A percentile compares a stretch with the other conserved stretches of the same genome.
Evolutionary conservation across 805 yeast genomes (phyloP).

Genomic region (Candida pini): DNA sequence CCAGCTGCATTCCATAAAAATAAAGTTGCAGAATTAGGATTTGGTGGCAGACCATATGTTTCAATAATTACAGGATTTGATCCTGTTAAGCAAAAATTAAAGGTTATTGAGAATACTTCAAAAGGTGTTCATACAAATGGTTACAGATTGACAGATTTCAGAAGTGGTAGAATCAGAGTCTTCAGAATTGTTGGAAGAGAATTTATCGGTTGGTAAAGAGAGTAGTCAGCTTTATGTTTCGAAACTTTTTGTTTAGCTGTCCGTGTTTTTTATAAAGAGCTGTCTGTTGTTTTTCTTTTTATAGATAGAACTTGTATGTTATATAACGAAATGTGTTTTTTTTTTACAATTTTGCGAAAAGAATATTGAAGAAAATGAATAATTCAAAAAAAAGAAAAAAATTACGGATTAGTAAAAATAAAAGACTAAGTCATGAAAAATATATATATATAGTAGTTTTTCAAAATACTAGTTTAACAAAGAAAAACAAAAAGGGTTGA

Average conservation of each 20-base stretch:
- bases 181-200: slow-evolving; percentile 74
- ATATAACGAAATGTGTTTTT: too few species aligned
- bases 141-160: slow-evolving; percentile 67
- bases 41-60: slow-evolving; percentile 43
- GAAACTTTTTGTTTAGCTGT: too few species aligned
- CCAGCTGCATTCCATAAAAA: slow-evolving; percentile 32
- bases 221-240: neutral
- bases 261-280: too few species aligned
- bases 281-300: too few species aligned
- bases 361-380: neutral
- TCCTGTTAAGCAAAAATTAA: slow-evolving; percentile 59
- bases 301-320: too few species aligned
- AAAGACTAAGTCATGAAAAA: too few species aligned
- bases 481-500: too few species aligned
- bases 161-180: slow-evolving; percentile 71
- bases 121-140: slow-evolving; percentile 55
- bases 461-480: too few species aligned
- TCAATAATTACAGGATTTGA: slow-evolving; percentile 74
- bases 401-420: too few species aligned
- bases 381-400: neutral
- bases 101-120: slow-evolving; percentile 54
- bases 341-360: too few species aligned
- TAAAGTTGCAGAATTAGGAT: slow-evolving; percentile 48
- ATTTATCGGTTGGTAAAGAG: slow-evolving; percentile 60
- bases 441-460: neutral